A percentile compares a stretch with the other conserved stretches of the same genome.
Conservation (phyloP, 345 rosid species). For the Lepidium africanum region DNA sequence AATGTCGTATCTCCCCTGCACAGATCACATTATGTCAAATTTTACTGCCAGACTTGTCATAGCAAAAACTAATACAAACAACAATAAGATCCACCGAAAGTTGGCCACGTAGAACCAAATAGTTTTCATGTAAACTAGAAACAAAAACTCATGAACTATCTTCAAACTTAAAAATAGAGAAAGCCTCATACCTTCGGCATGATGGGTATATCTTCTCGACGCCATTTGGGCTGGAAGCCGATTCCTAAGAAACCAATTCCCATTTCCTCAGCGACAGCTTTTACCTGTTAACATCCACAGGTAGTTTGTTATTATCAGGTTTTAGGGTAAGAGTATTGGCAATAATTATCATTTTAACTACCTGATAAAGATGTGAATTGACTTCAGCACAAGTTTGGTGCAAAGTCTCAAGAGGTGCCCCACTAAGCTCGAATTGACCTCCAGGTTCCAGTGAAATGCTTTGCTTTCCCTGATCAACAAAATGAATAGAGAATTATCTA, state of each 20-base stretch:
- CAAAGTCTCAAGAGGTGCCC: slow-evolving; percentile 98
- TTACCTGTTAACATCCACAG: slow-evolving; percentile 47
- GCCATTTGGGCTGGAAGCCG: slow-evolving; percentile 98
- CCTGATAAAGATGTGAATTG: slow-evolving; percentile 99
- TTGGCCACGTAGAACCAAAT: not conserved
- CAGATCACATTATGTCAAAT: slow-evolving; percentile 25
- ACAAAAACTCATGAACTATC: not conserved
- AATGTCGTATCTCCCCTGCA: slow-evolving; percentile 95
- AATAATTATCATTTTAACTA: slow-evolving; percentile 2
- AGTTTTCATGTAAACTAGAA: not conserved
- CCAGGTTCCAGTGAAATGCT: slow-evolving; percentile 99
- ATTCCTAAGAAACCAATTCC: slow-evolving; percentile 98
- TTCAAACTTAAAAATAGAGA: not conserved
- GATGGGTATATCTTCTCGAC: slow-evolving; percentile 73
- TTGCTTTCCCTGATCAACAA: slow-evolving; percentile 74
- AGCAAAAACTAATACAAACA: not conserved
- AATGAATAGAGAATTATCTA: not conserved
- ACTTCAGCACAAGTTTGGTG: slow-evolving; percentile 99
- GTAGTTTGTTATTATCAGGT: not conserved
- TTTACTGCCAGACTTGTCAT: not conserved
- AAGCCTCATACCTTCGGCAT: slow-evolving; percentile 84
- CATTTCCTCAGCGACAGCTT: slow-evolving; percentile 99
- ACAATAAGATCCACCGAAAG: not conserved
- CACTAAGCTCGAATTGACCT: slow-evolving; percentile 98
- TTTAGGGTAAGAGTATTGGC: not conserved